phyloP scores from a whole-genome alignment of 345 rosid genomes.

The Boechera stricta region DNA sequence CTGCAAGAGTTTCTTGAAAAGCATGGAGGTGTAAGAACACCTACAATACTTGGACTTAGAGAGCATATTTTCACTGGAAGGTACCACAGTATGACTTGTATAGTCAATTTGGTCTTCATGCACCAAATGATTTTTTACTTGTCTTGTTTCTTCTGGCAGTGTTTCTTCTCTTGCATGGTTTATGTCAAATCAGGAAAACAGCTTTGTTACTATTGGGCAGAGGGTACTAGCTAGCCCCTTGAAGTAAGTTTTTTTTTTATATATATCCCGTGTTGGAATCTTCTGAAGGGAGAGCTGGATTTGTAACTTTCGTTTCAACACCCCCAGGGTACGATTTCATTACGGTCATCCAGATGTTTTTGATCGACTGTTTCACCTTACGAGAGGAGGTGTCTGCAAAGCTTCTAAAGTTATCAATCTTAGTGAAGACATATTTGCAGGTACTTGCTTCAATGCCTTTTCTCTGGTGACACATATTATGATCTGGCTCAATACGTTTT shows the following conservation, averaged over 20 bases:
- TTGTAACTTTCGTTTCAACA: conserved; percentile 22
- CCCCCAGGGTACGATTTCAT: conserved; percentile 83
- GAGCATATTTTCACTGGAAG: conserved; percentile 93
- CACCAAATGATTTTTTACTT: conserved; percentile 22
- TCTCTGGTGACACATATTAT: conserved; percentile 21
- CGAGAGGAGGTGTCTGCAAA: conserved; percentile 93
- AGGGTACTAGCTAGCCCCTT: conserved; percentile 78
- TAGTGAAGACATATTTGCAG: conserved; percentile 94
- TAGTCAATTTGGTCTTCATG: conserved; percentile 40
- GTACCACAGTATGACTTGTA: conserved; percentile 41
- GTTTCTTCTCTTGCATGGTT: conserved; percentile 94
- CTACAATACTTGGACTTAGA: conserved; percentile 75
- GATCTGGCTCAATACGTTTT: not conserved
- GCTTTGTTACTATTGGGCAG: conserved; percentile 86
- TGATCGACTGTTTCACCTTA: conserved; percentile 87
- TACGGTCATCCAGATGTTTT: conserved; percentile 97
- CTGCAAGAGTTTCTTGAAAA: conserved; percentile 71
- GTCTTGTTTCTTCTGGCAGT: conserved; percentile 55
- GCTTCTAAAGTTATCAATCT: conserved; percentile 88
- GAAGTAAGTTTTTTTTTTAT: conserved; percentile 46
- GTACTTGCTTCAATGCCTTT: conserved; percentile 43
- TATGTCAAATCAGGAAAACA: conserved; percentile 85
- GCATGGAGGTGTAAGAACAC: conserved; percentile 72
- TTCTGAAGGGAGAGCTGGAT: conserved; percentile 11
- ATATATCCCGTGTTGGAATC: conserved; percentile 47